Evolutionary conservation across 495 filamentous ascomycete genomes (phyloP).

Genomic region (Penicillium lividum): DNA sequence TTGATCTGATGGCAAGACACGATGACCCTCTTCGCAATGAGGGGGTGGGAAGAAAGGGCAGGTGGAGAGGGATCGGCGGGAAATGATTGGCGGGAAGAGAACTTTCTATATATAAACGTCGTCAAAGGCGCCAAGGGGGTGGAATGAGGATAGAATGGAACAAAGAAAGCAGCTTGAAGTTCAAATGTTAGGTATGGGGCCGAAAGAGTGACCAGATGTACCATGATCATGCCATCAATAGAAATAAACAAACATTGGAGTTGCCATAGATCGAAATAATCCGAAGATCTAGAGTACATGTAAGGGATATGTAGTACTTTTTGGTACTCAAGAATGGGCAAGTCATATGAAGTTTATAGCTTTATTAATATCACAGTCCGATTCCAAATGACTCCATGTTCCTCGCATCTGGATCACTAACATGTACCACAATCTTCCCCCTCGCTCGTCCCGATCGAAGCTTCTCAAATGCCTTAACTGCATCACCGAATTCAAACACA

Average conservation of each 20-base stretch:
- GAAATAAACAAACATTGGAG: too few relatives aligned
- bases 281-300: too few relatives aligned
- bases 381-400: constrained; percentile 11
- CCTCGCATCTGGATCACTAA: constrained; percentile 21
- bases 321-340: too few relatives aligned
- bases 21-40: neutral
- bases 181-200: neutral
- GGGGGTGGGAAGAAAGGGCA: constrained; percentile 3
- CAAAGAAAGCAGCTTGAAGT: neutral
- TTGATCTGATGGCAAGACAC: constrained; percentile 6
- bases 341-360: too few relatives aligned
- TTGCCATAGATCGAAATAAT: too few relatives aligned
- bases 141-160: neutral
- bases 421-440: constrained; percentile 70
- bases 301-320: too few relatives aligned
- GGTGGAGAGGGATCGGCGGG: constrained; percentile 3
- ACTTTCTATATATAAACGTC: constrained; percentile 4
- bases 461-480: constrained; percentile 61
- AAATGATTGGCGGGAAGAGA: neutral
- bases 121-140: neutral
- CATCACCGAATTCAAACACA: constrained; percentile 61
- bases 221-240: too few relatives aligned
- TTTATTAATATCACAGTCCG: neutral
- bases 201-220: neutral
- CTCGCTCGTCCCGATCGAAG: constrained; percentile 61